Evolutionary conservation across 176 grass and related monocot species (phyloP).

Genomic region (Puccinellia tenuiflora): DNA sequence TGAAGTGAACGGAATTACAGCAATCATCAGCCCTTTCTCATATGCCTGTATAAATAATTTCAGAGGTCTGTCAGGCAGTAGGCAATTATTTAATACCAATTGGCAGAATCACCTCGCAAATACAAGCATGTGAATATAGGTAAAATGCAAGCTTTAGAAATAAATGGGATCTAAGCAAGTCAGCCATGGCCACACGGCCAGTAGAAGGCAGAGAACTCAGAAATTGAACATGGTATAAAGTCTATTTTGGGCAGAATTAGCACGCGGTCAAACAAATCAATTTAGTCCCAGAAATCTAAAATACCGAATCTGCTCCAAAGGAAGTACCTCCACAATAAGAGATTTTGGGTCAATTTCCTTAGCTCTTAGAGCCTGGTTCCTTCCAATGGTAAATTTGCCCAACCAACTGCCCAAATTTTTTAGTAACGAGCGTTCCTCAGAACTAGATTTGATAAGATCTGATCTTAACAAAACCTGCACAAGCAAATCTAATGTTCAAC

Average conservation of each 20-base stretch:
- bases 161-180: not conserved
- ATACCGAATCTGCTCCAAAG: not conserved
- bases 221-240: not conserved
- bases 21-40: slow-evolving; percentile 86
- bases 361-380: slow-evolving; percentile 65
- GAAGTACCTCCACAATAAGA: slow-evolving; percentile 68
- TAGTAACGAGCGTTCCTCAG: slow-evolving; percentile 78
- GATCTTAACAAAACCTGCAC: slow-evolving; percentile 69
- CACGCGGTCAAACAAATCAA: not conserved
- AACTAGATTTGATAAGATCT: slow-evolving; percentile 90
- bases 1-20: slow-evolving; percentile 83
- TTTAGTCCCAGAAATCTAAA: not conserved
- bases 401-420: slow-evolving; percentile 92
- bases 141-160: slow-evolving; percentile 6
- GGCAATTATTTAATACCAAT: not conserved
- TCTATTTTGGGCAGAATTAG: not conserved
- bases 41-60: slow-evolving; percentile 62
- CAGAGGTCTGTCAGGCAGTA: not conserved
- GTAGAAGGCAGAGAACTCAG: not conserved
- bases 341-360: slow-evolving; percentile 92
- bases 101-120: not conserved
- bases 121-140: not conserved
- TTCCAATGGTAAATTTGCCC: slow-evolving; percentile 83
- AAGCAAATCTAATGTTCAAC: slow-evolving; percentile 17
- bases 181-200: not conserved